These are phyloP conservation scores for Phytophthora megakarya DNA, from an alignment of 352 stramenopile genomes.

Conservation along the genomic window DNA sequence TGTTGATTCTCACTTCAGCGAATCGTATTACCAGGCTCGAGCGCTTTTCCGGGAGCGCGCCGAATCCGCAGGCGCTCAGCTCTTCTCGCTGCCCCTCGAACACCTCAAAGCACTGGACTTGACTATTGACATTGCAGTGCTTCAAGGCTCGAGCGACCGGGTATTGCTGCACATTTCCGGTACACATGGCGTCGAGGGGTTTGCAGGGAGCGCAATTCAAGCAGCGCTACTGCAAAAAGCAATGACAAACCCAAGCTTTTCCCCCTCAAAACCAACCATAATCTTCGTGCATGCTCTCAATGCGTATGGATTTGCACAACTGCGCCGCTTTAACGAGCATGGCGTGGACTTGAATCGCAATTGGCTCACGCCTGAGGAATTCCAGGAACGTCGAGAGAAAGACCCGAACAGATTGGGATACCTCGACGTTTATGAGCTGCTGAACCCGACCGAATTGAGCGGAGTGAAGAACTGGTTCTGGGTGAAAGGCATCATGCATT, in stretches of 20 bases:
- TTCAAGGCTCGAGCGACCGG: slow-evolving; percentile 47
- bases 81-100: slow-evolving; percentile 58
- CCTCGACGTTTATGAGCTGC: slow-evolving; percentile 65
- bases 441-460: slow-evolving; percentile 61
- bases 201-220: slow-evolving; percentile 86
- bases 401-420: slow-evolving; percentile 87
- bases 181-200: slow-evolving; percentile 84
- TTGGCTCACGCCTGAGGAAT: slow-evolving; percentile 65
- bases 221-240: slow-evolving; percentile 47
- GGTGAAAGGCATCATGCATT: slow-evolving; percentile 36
- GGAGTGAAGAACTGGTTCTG: slow-evolving; percentile 54
- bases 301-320: slow-evolving; percentile 89
- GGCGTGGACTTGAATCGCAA: slow-evolving; percentile 96
- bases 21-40: slow-evolving; percentile 70
- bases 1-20: slow-evolving; percentile 54
- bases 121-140: slow-evolving; percentile 68
- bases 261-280: slow-evolving; percentile 61
- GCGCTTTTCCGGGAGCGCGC: slow-evolving; percentile 59
- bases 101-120: slow-evolving; percentile 53
- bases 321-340: slow-evolving; percentile 92
- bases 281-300: slow-evolving; percentile 94
- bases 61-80: slow-evolving; percentile 33
- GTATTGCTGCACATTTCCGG: slow-evolving; percentile 81
- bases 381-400: slow-evolving; percentile 41
- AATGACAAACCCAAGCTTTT: neutral